Evolutionary conservation across 352 stramenopile genomes (phyloP), one percentile per base, ranked within the genome.

Genomic region (Phytopythium kandeliae): DNA sequence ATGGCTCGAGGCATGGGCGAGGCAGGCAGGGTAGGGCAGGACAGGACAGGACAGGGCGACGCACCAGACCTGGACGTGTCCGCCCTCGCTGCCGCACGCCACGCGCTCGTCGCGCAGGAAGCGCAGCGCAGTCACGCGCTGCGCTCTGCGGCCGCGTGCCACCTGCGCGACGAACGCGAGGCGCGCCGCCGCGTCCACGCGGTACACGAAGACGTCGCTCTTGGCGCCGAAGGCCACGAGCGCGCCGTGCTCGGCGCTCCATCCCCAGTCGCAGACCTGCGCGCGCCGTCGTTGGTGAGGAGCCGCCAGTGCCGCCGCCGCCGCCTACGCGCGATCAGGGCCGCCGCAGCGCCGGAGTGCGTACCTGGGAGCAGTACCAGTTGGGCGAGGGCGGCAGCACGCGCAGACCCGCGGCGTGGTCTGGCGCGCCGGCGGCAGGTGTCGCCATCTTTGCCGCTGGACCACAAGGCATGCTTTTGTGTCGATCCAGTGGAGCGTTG

Each of bases 321-420:
- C n/a, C n/a, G n/a, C n/a, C n/a, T n/a, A n/a, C n/a, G n/a, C n/a
- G n/a, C n/a, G n/a, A n/a, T n/a, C n/a, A n/a, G n/a, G n/a, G n/a
- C n/a, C n/a, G n/a, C n/a, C n/a, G n/a, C n/a, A n/a, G n/a, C n/a
- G n/a, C 28, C 9, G 28, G 9, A 37, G 35, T 6, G 8, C n/a
- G 8, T 51, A 91, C 80, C 67, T 92, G 74, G 4, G 81, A 79
- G 61, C 69, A 88, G 43, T 85, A 90, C 78, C 81, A 92, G 71
- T 90, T 90, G 41, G 74, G 60, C 19, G 77, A 87, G 10, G 77
- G 71, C 12, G 75, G 74, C 4, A 89, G 54, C 41, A 87, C 61
- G 48, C 63, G 63, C 37, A 77, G 26, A 15, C 75, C 58, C 12
- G 56, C 54, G 10, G 4, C 4, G n/a, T n/a, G n/a, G n/a, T n/a